Evolutionary conservation across 2,329 filamentous ascomycete genomes (phyloP), one percentile per base, ranked within the genome.

Genomic region (Hypoxylon sp.): DNA sequence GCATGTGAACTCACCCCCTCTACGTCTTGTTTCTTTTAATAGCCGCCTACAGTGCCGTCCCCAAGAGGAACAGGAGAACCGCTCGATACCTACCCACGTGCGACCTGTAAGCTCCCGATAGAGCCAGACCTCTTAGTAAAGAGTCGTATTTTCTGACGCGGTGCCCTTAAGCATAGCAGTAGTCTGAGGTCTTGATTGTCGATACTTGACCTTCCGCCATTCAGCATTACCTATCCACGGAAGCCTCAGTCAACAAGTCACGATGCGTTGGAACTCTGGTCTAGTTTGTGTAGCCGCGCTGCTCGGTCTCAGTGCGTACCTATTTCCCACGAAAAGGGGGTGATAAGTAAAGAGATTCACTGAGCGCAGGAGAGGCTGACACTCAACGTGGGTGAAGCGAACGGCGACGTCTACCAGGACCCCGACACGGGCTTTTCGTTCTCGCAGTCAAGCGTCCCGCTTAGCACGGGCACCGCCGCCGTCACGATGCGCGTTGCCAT

Each of bases 401-500:
- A 63, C 51, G 68, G 69, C 2, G 58, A 63, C 11, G 63, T 70
- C 6, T 67, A 66, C 48, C 54, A 54, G 2, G 70, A 73, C 37
- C 42, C 61, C 3, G 68, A 71, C 52, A 72, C 69, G 0, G 70
- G 70, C 24, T 73, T 73, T 52, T 68, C 67, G 0, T 73, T 73
- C 38, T 68, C 69, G 6, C 58, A 71, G 40, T 69, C 61, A 33
- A 55, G 48, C 37, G 69, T 66, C 2, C 47, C 42, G 3, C 71
- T 71, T 54, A 66, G 64, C n/a, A 68, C 68, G 17, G 67, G 69
- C 10, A 51, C 54, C 13, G 54, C 46, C 21, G 62, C 48, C 37
- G 67, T 76, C 50, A 68, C 56, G 1, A 73, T 68, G 52, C 73
- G 74, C n/a, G 54, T 77, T 31, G 74, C 74, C 9, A 66, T 79